Evolutionary conservation across 2,329 filamentous ascomycete species (phyloP).

Genomic region (Emmonsiellopsis sp.): DNA sequence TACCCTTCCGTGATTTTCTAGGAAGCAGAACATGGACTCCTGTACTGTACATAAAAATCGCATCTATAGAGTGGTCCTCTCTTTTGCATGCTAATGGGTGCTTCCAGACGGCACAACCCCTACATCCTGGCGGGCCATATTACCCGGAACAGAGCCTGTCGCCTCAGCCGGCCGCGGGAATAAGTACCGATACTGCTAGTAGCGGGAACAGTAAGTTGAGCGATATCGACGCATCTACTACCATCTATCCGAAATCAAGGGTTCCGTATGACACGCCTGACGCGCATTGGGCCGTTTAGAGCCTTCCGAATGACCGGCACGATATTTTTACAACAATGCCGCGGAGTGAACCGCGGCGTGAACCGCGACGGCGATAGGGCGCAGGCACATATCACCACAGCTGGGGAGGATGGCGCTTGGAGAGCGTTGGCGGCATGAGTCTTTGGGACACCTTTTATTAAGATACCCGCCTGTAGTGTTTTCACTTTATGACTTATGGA

Average conservation of each 20-base stretch:
- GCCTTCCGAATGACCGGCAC: not conserved
- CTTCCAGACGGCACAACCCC: conserved; percentile 30
- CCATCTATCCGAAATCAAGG: conserved; percentile 3
- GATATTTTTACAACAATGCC: not conserved
- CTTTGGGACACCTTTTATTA: too few relatives aligned
- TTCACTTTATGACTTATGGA: too few relatives aligned
- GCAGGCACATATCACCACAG: too few relatives aligned
- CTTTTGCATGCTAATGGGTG: conserved; percentile 23
- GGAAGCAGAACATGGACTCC: conserved; percentile 25
- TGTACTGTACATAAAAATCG: conserved; percentile 25
- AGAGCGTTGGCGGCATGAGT: too few relatives aligned
- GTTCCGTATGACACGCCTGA: conserved; percentile 1
- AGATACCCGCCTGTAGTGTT: too few relatives aligned
- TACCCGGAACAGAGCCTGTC: conserved; percentile 28
- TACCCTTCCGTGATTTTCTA: conserved; percentile 34
- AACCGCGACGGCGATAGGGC: not conserved
- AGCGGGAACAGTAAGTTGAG: conserved; percentile 19
- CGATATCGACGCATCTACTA: conserved; percentile 8
- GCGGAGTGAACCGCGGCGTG: not conserved
- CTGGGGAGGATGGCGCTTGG: too few relatives aligned
- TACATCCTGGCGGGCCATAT: conserved; percentile 39
- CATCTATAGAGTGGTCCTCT: conserved; percentile 17
- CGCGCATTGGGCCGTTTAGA: not conserved
- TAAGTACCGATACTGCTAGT: not conserved
- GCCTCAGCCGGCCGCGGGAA: not conserved